Base-by-base conservation (phyloP, 306 rosid genomes). In the Quercus parvula region DNA sequence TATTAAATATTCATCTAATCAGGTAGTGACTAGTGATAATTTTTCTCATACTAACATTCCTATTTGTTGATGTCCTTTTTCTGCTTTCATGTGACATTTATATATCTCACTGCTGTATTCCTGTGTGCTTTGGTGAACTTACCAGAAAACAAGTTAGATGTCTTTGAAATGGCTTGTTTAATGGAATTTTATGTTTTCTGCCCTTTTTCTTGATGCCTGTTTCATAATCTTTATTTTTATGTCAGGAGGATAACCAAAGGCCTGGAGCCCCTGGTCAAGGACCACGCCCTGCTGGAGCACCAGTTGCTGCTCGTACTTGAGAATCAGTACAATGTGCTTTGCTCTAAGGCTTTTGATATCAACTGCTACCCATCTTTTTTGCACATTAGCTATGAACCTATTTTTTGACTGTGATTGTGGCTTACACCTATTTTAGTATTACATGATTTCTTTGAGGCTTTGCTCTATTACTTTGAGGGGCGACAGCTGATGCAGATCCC, bases 201-300 rank as follows among this genome's bases (percentile, higher is more conserved):
- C 35, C 41, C 17, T 15, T 64, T 30, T 41, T 64, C 19, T 17
- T 17, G 44, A 31, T 64, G 1, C 22, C 12, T 46, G 6, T 44
- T 44, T 5, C n/a, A 6, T 67, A 3, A 3, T 35, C 51, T 67
- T 67, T 33, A 0, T 8, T 67, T 18, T 67, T n/a, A 70, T 85
- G 75, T 77, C 19, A 91, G 96, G 96, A 91, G 78, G 96, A 91
- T 70, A 81, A 79, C 0, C 90, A 87, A 38, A 89, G 92, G 83
- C 91, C 96, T 2, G 93, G 93, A 41, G 91, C 85, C 66, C 96
- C 96, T 41, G 93, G 96, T 38, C 89, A 83, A 74, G 93, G 85
- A 7, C 89, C 96, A 6, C 90, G 96, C 28, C 85, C 92, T 51
- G 85, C 86, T 31, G 96, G 91, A 57, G 82, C 31, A 4, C 84